These are phyloP conservation scores for Eucalyptus tenuipes DNA, from an alignment of 345 rosid genomes.

Conservation along the genomic window DNA sequence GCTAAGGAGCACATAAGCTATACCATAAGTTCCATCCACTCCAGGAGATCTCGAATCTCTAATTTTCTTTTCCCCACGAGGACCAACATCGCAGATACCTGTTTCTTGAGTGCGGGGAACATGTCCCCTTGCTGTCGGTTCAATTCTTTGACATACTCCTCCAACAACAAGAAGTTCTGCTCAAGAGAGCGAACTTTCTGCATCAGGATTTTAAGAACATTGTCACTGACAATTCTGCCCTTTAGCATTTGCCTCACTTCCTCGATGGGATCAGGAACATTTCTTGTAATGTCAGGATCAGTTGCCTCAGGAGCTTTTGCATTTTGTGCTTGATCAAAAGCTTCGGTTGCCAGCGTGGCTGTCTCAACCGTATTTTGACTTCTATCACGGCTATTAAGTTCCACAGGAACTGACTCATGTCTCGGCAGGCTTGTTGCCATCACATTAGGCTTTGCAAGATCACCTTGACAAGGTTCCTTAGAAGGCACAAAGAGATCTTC, in stretches of 20 bases:
- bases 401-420: constrained; percentile 14
- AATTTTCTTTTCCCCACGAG: constrained; percentile 42
- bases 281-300: constrained; percentile 5
- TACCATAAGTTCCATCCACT: constrained; percentile 66
- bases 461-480: neutral
- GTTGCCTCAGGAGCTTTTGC: constrained; percentile 3
- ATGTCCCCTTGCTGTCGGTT: constrained; percentile 40
- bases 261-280: constrained; percentile 37
- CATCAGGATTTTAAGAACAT: constrained; percentile 81
- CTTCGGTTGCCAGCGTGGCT: constrained; percentile 4
- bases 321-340: neutral
- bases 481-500: constrained; percentile 63
- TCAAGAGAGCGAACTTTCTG: constrained; percentile 79
- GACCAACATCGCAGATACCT: constrained; percentile 30
- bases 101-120: constrained; percentile 46
- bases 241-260: constrained; percentile 57
- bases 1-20: neutral
- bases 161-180: constrained; percentile 54
- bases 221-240: constrained; percentile 49
- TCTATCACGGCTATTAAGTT: constrained; percentile 9
- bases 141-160: constrained; percentile 62
- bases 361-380: constrained; percentile 7
- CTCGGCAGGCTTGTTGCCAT: constrained; percentile 6
- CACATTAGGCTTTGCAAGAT: constrained; percentile 18
- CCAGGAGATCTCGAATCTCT: constrained; percentile 40